Evolutionary conservation across 148 eudicot genomes (phyloP).

Genomic region (Fagopyrum homotropicum): DNA sequence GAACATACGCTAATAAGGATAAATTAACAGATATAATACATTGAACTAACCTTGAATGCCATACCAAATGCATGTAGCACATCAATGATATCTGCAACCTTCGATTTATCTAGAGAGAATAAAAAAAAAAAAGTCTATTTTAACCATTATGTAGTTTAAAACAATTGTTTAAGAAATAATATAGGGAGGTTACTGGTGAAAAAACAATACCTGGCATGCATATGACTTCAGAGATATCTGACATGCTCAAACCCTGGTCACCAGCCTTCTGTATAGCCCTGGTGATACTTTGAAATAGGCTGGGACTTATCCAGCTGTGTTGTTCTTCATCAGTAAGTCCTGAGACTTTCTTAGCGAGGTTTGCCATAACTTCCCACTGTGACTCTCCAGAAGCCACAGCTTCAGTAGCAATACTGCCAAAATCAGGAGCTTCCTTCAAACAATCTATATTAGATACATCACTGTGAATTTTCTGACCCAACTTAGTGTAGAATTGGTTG

Average conservation of each 20-base stretch:
- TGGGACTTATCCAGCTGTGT: constrained; percentile 28
- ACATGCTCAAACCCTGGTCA: constrained; percentile 84
- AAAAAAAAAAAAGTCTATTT: not conserved
- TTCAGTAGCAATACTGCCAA: constrained; percentile 24
- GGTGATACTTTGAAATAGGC: constrained; percentile 45
- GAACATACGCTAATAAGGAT: not conserved
- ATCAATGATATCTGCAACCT: constrained; percentile 47
- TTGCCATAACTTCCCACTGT: constrained; percentile 71
- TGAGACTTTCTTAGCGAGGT: constrained; percentile 34
- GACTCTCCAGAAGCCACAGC: constrained; percentile 39
- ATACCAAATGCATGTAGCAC: constrained; percentile 77
- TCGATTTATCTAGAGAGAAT: constrained; percentile 35
- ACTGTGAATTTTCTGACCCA: constrained; percentile 28
- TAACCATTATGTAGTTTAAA: not conserved
- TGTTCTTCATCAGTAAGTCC: constrained; percentile 24
- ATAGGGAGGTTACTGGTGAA: not conserved
- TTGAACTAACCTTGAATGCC: constrained; percentile 62
- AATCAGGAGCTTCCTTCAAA: constrained; percentile 33
- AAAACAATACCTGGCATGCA: constrained; percentile 44
- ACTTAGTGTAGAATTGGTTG: constrained; percentile 25
- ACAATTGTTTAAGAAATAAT: not conserved
- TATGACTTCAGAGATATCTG: constrained; percentile 44
- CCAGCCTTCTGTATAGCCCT: constrained; percentile 72
- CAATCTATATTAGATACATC: constrained; percentile 20
- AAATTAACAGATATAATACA: not conserved